Percentiles rank a stretch among this genome's conserved stretches.
These are phyloP conservation scores for Rhizophlyctis rosea DNA, from an alignment of 192 early-diverging fungal genomes.

Conservation along the genomic window DNA sequence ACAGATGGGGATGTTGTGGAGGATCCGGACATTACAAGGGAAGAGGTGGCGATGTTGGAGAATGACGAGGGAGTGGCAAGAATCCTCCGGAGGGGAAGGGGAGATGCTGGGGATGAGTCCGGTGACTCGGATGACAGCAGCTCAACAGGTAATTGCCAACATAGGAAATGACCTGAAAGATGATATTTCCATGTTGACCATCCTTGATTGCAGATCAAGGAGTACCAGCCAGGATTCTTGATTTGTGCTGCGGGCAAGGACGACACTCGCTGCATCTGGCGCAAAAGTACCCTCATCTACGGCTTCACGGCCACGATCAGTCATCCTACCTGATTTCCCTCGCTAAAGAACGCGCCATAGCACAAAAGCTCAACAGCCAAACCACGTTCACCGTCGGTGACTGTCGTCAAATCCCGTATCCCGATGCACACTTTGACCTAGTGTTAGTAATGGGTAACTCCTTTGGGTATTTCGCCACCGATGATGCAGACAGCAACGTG, in stretches of 20 bases:
- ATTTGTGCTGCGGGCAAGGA: slow-evolving; percentile 71
- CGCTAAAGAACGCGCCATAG: slow-evolving; percentile 43
- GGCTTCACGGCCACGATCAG: slow-evolving; percentile 59
- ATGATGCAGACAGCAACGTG: slow-evolving; percentile 45
- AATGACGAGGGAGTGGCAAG: slow-evolving; percentile 26
- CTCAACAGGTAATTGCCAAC: neutral
- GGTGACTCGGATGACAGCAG: neutral
- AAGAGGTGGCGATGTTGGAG: slow-evolving; percentile 53
- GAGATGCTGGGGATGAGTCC: neutral
- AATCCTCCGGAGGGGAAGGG: slow-evolving; percentile 23
- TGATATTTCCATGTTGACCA: neutral
- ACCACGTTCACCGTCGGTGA: slow-evolving; percentile 59
- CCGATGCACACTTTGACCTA: slow-evolving; percentile 47
- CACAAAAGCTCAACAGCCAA: slow-evolving; percentile 16
- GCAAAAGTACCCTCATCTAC: slow-evolving; percentile 51
- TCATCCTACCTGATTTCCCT: slow-evolving; percentile 56
- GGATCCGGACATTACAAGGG: slow-evolving; percentile 59
- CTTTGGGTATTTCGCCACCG: slow-evolving; percentile 64
- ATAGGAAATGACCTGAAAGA: neutral
- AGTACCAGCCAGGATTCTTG: slow-evolving; percentile 40
- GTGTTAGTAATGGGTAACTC: slow-evolving; percentile 64
- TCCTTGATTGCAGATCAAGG: neutral
- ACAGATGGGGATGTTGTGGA: slow-evolving; percentile 71
- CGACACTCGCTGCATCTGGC: slow-evolving; percentile 55
- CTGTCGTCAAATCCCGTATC: slow-evolving; percentile 54